Percentiles rank a stretch among this genome's conserved stretches.
Evolutionary conservation across 2,329 filamentous ascomycete genomes (phyloP).

Genomic region (Ciborinia camelliae): DNA sequence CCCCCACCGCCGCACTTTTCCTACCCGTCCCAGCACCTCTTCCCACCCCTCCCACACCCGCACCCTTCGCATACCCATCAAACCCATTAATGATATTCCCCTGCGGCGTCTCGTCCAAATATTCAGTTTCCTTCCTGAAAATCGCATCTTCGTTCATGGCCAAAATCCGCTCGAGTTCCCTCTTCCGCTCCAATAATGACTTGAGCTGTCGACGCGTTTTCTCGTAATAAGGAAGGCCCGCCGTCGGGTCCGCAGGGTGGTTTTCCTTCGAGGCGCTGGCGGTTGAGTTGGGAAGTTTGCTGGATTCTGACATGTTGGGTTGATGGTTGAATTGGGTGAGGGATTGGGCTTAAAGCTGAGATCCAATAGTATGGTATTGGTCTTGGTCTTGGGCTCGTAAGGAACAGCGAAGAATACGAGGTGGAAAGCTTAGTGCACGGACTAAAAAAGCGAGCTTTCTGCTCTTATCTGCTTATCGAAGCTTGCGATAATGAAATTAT

Average conservation of each 20-base stretch:
- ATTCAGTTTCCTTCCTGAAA: constrained; percentile 75
- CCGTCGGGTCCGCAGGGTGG: constrained; percentile 44
- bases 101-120: constrained; percentile 82
- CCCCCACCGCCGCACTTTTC: constrained; percentile 57
- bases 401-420: not conserved
- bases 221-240: constrained; percentile 65
- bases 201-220: constrained; percentile 65
- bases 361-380: too few species aligned
- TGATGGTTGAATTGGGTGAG: not conserved
- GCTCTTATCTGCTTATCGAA: constrained; percentile 19
- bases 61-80: constrained; percentile 95
- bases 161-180: constrained; percentile 40
- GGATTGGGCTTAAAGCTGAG: not conserved
- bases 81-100: constrained; percentile 98
- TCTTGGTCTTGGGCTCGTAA: not conserved
- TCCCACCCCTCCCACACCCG: constrained; percentile 50
- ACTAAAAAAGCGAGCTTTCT: not conserved
- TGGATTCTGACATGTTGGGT: not conserved
- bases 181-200: constrained; percentile 63
- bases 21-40: constrained; percentile 53
- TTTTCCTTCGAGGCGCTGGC: constrained; percentile 40
- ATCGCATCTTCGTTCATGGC: constrained; percentile 70
- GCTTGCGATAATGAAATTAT: not conserved
- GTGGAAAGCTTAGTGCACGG: constrained; percentile 6
- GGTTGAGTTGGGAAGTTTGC: not conserved